A percentile compares a stretch with the other conserved stretches of the same genome.
phyloP scores from a whole-genome alignment of 176 grass and related monocot species.

The Oryza glaberrima region DNA sequence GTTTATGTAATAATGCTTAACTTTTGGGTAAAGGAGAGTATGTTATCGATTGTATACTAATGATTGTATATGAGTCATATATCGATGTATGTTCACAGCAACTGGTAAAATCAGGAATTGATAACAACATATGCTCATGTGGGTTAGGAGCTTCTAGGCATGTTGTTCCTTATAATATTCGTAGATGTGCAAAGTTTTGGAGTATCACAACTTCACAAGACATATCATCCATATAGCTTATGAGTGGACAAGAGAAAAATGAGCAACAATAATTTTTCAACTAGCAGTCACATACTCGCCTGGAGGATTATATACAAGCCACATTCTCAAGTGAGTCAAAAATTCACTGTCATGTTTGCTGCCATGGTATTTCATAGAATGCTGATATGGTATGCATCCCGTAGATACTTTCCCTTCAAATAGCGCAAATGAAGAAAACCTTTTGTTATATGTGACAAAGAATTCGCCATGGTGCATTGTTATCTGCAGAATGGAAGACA shows the following conservation, averaged over 20 bases:
- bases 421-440: constrained; percentile 77
- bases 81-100: constrained; percentile 15
- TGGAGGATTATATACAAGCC: constrained; percentile 53
- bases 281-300: constrained; percentile 35
- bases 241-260: constrained; percentile 26
- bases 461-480: constrained; percentile 52
- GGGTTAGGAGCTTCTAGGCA: constrained; percentile 38
- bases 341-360: constrained; percentile 54
- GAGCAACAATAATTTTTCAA: background rate
- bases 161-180: constrained; percentile 38
- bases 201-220: background rate
- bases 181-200: constrained; percentile 20
- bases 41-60: background rate
- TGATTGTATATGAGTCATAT: background rate
- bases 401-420: constrained; percentile 64
- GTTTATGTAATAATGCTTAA: background rate
- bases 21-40: constrained; percentile 7
- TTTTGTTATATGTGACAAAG: constrained; percentile 69
- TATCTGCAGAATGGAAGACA: constrained; percentile 59
- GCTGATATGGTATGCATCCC: constrained; percentile 59
- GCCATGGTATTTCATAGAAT: constrained; percentile 55
- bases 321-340: constrained; percentile 58
- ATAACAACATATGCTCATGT: constrained; percentile 33
- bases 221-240: constrained; percentile 7
- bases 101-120: constrained; percentile 7